Percentiles rank a stretch among this genome's conserved stretches.
phyloP scores from a whole-genome alignment of 2,329 filamentous ascomycete genomes.

The Fusarium pilosicola region DNA sequence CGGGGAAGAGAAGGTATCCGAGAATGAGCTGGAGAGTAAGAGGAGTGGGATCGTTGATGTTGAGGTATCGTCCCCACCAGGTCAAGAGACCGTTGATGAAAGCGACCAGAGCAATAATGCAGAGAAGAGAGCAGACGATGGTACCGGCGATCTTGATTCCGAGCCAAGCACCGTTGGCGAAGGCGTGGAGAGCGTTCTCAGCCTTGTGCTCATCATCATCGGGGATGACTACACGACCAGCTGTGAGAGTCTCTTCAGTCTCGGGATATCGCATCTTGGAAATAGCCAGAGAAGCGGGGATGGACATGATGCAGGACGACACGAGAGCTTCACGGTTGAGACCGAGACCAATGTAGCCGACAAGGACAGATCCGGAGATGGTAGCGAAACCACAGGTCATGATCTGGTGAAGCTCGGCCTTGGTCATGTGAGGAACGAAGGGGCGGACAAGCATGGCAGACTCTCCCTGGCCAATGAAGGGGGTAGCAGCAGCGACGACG shows the following conservation, averaged over 20 bases:
- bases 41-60: slow-evolving; percentile 71
- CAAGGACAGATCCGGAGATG: slow-evolving; percentile 87
- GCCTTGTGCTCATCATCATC: slow-evolving; percentile 80
- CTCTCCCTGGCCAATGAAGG: slow-evolving; percentile 94
- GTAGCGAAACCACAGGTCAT: slow-evolving; percentile 94
- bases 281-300: slow-evolving; percentile 87
- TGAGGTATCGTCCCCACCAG: slow-evolving; percentile 85
- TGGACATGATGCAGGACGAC: slow-evolving; percentile 95
- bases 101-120: slow-evolving; percentile 81
- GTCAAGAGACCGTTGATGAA: slow-evolving; percentile 80
- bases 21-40: slow-evolving; percentile 78
- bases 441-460: slow-evolving; percentile 91
- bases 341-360: slow-evolving; percentile 86
- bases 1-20: slow-evolving; percentile 80
- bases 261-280: slow-evolving; percentile 92
- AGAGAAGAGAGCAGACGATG: slow-evolving; percentile 82
- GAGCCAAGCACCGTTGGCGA: slow-evolving; percentile 85
- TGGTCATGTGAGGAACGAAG: slow-evolving; percentile 85
- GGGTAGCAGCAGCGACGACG: slow-evolving; percentile 91
- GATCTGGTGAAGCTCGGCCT: slow-evolving; percentile 89
- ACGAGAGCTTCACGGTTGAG: slow-evolving; percentile 87
- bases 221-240: slow-evolving; percentile 82
- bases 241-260: slow-evolving; percentile 85
- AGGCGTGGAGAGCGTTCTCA: slow-evolving; percentile 85
- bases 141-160: slow-evolving; percentile 88